Conservation (phyloP, 768 basidiomycete genomes). For the Calocybe cyanea region DNA sequence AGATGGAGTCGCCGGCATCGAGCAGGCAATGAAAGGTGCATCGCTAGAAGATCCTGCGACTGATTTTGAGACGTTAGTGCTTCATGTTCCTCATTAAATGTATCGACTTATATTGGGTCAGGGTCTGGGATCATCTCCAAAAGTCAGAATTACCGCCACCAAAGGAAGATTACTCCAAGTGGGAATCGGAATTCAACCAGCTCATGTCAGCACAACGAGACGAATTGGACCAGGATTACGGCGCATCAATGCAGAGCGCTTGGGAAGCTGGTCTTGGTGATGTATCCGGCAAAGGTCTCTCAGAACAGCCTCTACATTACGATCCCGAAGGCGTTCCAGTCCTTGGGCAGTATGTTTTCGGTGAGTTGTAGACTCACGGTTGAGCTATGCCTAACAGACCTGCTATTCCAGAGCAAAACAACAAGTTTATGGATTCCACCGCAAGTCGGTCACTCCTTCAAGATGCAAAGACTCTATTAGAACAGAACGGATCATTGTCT, state of each 20-base stretch:
- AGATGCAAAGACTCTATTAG: constrained; percentile 74
- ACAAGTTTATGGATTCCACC: constrained; percentile 60
- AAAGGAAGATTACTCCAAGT: constrained; percentile 64
- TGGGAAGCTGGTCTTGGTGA: constrained; percentile 59
- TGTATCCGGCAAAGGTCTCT: constrained; percentile 28
- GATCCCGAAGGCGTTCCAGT: constrained; percentile 75
- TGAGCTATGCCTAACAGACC: constrained; percentile 6
- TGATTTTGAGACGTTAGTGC: constrained; percentile 54
- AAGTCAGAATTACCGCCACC: constrained; percentile 55
- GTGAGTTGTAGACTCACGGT: constrained; percentile 38
- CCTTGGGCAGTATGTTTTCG: constrained; percentile 71
- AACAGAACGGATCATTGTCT: constrained; percentile 79
- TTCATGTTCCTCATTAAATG: neutral
- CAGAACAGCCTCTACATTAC: constrained; percentile 40
- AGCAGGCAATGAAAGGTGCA: constrained; percentile 33
- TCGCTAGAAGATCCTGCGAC: constrained; percentile 30
- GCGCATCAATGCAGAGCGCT: constrained; percentile 54
- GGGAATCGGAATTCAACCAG: constrained; percentile 83
- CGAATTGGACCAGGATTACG: constrained; percentile 61
- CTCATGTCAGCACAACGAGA: constrained; percentile 68
- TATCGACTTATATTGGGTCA: too few species aligned
- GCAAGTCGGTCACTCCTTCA: constrained; percentile 49
- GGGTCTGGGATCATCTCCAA: constrained; percentile 61
- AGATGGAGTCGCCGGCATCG: constrained; percentile 34
- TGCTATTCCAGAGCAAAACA: constrained; percentile 55